Evolutionary conservation across 2,329 filamentous ascomycete genomes (phyloP).

Genomic region (Aspergillus bombycis): DNA sequence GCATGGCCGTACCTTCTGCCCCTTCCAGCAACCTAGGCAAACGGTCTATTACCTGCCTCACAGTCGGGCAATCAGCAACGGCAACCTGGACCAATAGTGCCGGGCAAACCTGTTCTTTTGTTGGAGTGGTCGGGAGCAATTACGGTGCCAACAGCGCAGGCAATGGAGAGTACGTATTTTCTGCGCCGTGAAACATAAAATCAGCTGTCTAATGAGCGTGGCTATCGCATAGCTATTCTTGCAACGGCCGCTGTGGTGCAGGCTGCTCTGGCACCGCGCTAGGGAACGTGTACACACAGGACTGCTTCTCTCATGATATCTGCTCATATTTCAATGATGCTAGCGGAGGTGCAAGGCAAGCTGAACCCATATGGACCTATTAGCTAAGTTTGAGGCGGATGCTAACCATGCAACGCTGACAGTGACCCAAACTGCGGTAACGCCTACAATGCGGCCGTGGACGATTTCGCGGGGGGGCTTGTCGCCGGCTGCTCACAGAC

Average conservation of each 20-base stretch:
- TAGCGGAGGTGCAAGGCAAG: slow-evolving; percentile 17
- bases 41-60: background rate
- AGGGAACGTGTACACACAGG: slow-evolving; percentile 23
- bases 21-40: background rate
- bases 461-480: background rate
- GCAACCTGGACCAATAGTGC: background rate
- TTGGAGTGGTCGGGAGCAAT: background rate
- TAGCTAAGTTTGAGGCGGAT: no score
- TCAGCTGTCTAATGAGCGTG: background rate
- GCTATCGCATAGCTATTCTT: slow-evolving; percentile 17
- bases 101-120: background rate
- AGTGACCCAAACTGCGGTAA: background rate
- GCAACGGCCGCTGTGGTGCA: slow-evolving; percentile 23
- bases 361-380: background rate
- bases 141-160: background rate
- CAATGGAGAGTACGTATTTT: background rate
- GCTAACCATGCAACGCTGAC: background rate
- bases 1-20: background rate
- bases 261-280: slow-evolving; percentile 18
- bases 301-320: slow-evolving; percentile 26
- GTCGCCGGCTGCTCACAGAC: background rate
- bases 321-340: slow-evolving; percentile 24
- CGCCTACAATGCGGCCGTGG: background rate
- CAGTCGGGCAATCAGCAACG: background rate
- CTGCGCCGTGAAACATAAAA: background rate